These are phyloP conservation scores for Rhynchosporium graminicola DNA, from an alignment of 2,329 filamentous ascomycete genomes.

Conservation along the genomic window DNA sequence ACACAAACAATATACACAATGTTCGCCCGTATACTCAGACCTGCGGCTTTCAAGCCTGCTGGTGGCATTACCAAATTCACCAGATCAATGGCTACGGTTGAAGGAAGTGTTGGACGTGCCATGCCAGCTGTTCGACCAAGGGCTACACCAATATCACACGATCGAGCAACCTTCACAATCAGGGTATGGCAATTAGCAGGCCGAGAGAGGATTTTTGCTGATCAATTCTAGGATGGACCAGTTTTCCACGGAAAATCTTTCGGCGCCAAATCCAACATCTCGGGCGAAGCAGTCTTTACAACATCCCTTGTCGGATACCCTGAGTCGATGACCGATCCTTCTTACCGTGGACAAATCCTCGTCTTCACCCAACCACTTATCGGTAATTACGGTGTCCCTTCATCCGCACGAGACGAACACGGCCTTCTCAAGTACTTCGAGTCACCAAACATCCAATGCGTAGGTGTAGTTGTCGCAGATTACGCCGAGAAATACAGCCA, in stretches of 20 bases:
- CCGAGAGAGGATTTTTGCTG: constrained; percentile 26
- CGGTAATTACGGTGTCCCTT: constrained; percentile 97
- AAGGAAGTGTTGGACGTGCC: constrained; percentile 68
- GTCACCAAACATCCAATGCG: constrained; percentile 95
- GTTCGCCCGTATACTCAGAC: constrained; percentile 62
- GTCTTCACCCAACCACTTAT: constrained; percentile 98
- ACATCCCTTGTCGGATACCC: constrained; percentile 97
- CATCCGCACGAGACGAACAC: constrained; percentile 77
- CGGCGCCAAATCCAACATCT: constrained; percentile 94
- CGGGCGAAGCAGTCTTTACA: constrained; percentile 97
- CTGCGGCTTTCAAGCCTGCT: constrained; percentile 47
- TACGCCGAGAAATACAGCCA: constrained; percentile 94
- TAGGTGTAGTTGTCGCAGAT: constrained; percentile 93
- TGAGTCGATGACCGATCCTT: constrained; percentile 88
- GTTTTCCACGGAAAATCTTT: constrained; percentile 97
- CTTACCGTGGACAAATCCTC: constrained; percentile 90
- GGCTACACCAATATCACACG: constrained; percentile 68
- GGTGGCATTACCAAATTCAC: constrained; percentile 38
- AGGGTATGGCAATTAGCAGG: constrained; percentile 54
- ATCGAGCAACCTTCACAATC: constrained; percentile 92
- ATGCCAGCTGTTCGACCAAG: constrained; percentile 60
- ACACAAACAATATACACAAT: constrained; percentile 47
- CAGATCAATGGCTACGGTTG: constrained; percentile 64
- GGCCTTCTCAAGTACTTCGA: constrained; percentile 98
- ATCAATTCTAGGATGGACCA: constrained; percentile 71